These are phyloP conservation scores for Solanum dulcamara DNA, from an alignment of 257 asterid genomes.

Conservation along the genomic window DNA sequence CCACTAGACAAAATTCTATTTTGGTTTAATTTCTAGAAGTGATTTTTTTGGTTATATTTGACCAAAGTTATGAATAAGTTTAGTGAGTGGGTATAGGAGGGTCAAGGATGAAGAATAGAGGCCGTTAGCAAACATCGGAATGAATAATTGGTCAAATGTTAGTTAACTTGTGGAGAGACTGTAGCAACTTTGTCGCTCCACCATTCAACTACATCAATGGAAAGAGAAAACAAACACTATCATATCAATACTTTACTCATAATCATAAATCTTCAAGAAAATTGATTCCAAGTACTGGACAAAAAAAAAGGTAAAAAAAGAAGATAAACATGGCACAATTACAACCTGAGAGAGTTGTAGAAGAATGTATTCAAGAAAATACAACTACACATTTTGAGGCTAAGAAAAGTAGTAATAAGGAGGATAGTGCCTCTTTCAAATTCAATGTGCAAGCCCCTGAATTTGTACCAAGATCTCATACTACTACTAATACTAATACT, in stretches of 20 bases:
- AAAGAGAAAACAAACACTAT: not conserved
- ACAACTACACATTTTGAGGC: not conserved
- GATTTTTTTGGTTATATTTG: not conserved
- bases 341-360: conserved; percentile 1
- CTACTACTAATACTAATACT: not conserved
- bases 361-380: not conserved
- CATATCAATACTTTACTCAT: not conserved
- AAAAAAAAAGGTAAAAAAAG: not conserved
- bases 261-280: not conserved
- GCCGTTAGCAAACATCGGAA: not conserved
- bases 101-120: not conserved
- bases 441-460: conserved; percentile 88
- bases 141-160: not conserved
- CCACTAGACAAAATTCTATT: not conserved
- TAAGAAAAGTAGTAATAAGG: conserved; percentile 2
- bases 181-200: not conserved
- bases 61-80: not conserved
- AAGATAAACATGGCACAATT: conserved; percentile 34
- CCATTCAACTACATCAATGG: not conserved
- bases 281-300: not conserved
- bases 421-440: conserved; percentile 25
- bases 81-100: not conserved
- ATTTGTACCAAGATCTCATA: conserved; percentile 50
- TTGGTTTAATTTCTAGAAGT: not conserved
- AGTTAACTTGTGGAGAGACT: not conserved